Evolutionary conservation across 257 asterid genomes (phyloP), one percentile per base, ranked within the genome.

Genomic region (Ehretia macrophylla): DNA sequence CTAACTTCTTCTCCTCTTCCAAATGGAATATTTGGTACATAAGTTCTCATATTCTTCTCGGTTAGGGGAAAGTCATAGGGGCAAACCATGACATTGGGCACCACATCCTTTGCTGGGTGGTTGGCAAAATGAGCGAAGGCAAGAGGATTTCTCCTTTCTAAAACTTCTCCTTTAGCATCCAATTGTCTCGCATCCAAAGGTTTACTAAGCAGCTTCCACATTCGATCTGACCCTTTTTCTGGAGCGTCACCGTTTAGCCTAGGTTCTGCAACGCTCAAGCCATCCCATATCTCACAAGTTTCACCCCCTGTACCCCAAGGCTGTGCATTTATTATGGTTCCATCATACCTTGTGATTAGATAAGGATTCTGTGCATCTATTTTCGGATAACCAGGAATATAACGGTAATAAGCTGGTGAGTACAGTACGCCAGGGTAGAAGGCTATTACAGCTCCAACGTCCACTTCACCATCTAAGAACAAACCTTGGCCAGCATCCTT

Each of bases 281-380:
- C 85, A 2, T 81, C 78, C 96, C 97, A 92, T 16, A 63, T 14
- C 65, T 79, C 89, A 52, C 87, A 87, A 59, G 83, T 72, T 64
- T 82, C 98, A 37, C 90, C 94, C 11, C 98, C 96, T n/a, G 22
- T 48, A 39, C 95, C 97, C 98, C 99, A 92, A 2, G 99, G 94
- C 71, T 88, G 91, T 18, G 94, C 95, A n/a, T 88, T 86, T 58
- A 92, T 86, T 55, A 86, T 83, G 4, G 87, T 83, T 13, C 94
- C 97, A 27, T 92, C 99, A 65, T 88, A 92, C 70, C 96, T 81
- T 17, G 94, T 88, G 76, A 92, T 92, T 68, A 92, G 59, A 55
- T 88, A 87, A 8, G 98, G 81, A 72, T 88, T 88, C 40, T 81
- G 85, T 58, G 82, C 50, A 80, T 86, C 89, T 20, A 92, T 84